Base-by-base conservation (phyloP, 2,329 filamentous ascomycete genomes). In the Aureobasidium sp. region DNA sequence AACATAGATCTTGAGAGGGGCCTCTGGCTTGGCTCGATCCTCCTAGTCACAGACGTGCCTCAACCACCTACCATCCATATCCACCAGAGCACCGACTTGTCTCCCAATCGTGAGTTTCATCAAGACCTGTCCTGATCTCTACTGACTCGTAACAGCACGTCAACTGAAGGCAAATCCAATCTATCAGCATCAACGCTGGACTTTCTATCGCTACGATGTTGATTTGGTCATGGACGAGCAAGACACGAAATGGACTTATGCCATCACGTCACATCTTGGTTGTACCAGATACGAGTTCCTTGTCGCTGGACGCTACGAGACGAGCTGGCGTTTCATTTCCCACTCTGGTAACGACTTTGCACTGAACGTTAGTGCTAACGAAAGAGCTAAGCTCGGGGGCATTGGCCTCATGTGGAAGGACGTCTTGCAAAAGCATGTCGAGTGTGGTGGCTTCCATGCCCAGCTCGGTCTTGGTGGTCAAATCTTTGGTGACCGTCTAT, bases 401-500 rank as follows among this genome's bases (percentile, higher is more conserved):
- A 83, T 95, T 1, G 90, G 92, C 0, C 89, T 94, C 70, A 95
- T 99, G 93, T 99, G 94, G 94, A 97, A 96, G 69, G 94, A 99
- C 68, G 92, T 99, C 29, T 81, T 99, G 70, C 91, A 96, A 74
- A 96, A 96, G 79, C 95, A 99, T 68, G 85, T 92, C 29, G 94
- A 99, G 67, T 96, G 92, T 67, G 91, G 92, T 60, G 94, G 94
- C 1, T 99, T 97, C 73, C 94, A 99, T 69, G 87, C 90, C 7
- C 94, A 99, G 70, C 79, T 99, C 8, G 94, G 93, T 15, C 77
- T 96, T 4, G 94, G 94, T 60, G 90, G 94, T 62, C 94, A 99
- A 72, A 95, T 99, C 57, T 97, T 95, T 70, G 94, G 90, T 1
- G 94, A 99, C 73, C 81, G 94, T 35, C 76, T 99, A 65, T 99